These are phyloP conservation scores for Cercophora newfieldiana DNA, from an alignment of 495 filamentous ascomycete genomes.

Conservation along the genomic window DNA sequence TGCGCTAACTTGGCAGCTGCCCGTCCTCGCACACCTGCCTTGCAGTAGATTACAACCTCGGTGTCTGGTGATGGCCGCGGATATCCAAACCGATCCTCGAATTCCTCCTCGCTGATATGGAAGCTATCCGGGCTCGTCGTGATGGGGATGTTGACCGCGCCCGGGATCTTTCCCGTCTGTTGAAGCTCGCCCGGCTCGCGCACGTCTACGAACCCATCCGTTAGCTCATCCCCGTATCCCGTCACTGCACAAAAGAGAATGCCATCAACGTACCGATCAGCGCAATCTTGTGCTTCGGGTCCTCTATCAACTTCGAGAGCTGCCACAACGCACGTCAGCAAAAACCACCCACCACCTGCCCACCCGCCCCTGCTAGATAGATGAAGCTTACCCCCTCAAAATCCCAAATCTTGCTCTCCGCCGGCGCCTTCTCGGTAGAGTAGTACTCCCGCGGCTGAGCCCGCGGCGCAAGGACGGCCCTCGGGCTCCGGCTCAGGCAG, in stretches of 20 bases:
- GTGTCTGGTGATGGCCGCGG: conserved; percentile 54
- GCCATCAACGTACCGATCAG: conserved; percentile 28
- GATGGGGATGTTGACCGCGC: conserved; percentile 77
- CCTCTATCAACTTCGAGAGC: conserved; percentile 25
- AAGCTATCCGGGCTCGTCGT: conserved; percentile 73
- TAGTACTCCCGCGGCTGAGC: conserved; percentile 18
- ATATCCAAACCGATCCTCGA: conserved; percentile 71
- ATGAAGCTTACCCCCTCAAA: conserved; percentile 45
- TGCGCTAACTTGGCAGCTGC: conserved; percentile 80
- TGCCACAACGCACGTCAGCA: conserved; percentile 12
- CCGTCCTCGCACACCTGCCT: conserved; percentile 77
- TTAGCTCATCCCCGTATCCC: not conserved
- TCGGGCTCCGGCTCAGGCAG: not conserved
- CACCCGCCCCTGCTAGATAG: not conserved
- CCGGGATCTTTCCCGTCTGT: conserved; percentile 72
- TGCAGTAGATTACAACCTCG: conserved; percentile 88
- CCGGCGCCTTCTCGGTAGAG: conserved; percentile 1
- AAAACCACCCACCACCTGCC: not conserved
- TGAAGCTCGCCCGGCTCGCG: conserved; percentile 81
- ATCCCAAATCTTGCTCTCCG: conserved; percentile 44
- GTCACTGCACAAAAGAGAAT: not conserved
- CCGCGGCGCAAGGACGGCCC: not conserved
- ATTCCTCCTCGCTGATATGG: conserved; percentile 71
- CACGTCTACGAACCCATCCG: conserved; percentile 58
- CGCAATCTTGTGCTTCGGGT: conserved; percentile 13